These are phyloP conservation scores for Neurospora terricola DNA, from an alignment of 495 filamentous ascomycete genomes.

Conservation along the genomic window DNA sequence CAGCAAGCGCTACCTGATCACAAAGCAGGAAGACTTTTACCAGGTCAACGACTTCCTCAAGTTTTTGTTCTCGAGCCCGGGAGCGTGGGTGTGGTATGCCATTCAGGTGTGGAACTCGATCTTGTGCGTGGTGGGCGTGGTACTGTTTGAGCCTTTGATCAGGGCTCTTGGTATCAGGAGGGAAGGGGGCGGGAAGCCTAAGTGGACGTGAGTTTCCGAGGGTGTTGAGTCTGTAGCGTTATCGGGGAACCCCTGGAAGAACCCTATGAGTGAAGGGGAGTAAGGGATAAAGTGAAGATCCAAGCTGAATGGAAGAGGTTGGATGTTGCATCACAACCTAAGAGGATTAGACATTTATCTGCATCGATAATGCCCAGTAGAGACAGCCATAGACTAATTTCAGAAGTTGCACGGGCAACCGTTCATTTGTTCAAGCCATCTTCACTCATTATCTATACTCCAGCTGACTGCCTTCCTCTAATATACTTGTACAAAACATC, in stretches of 20 bases:
- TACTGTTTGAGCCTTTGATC: conserved; percentile 12
- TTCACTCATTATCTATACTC: not conserved
- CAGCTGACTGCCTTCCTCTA: not conserved
- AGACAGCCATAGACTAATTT: not conserved
- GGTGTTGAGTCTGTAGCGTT: not conserved
- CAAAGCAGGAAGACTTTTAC: conserved; percentile 71
- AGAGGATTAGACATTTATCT: not conserved
- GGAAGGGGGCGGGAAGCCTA: not conserved
- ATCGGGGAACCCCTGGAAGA: not conserved
- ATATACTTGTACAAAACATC: not conserved
- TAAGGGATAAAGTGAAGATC: not conserved
- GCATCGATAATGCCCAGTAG: not conserved
- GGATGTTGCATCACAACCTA: not conserved
- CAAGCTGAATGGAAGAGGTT: not conserved
- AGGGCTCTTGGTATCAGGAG: not conserved
- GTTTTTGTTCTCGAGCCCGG: conserved; percentile 45
- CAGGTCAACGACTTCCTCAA: conserved; percentile 69
- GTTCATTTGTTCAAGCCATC: not conserved
- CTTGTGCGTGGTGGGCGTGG: conserved; percentile 49
- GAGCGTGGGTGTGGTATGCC: conserved; percentile 35
- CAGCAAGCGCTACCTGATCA: conserved; percentile 50
- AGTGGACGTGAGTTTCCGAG: not conserved
- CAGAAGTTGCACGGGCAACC: not conserved
- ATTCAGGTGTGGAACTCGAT: conserved; percentile 54
- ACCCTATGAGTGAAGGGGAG: not conserved